Evolutionary conservation across 2,329 filamentous ascomycete species (phyloP).

Genomic region (Diatrype stigma): DNA sequence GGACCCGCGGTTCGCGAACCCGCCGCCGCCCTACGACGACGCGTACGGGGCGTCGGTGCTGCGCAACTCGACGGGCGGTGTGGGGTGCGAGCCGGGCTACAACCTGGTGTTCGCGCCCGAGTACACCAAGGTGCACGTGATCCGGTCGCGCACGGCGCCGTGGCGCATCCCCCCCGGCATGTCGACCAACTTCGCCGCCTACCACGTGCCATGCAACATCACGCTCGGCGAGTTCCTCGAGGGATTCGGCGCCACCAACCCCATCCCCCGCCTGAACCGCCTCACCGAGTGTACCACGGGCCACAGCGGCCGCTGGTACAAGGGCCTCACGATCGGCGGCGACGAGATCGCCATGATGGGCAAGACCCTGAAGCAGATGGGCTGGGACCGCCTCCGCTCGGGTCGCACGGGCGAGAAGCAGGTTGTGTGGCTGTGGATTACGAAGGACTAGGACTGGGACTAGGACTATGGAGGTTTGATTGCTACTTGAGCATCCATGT

Average conservation of each 20-base stretch:
- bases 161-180: constrained; percentile 46
- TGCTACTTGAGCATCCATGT: too few species aligned
- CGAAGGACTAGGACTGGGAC: constrained; percentile 37
- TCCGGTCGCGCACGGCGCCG: constrained; percentile 46
- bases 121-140: constrained; percentile 57
- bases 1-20: constrained; percentile 33
- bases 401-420: constrained; percentile 46
- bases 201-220: constrained; percentile 49
- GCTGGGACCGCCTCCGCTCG: constrained; percentile 52
- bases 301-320: constrained; percentile 56
- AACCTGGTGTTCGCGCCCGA: constrained; percentile 57
- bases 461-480: too few species aligned
- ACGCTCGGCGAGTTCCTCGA: constrained; percentile 54
- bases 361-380: constrained; percentile 50
- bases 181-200: constrained; percentile 42
- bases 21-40: constrained; percentile 38
- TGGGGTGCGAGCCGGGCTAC: constrained; percentile 58
- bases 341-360: constrained; percentile 44
- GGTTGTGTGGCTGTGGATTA: constrained; percentile 58
- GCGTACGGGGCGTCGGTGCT: constrained; percentile 50
- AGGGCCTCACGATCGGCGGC: constrained; percentile 47
- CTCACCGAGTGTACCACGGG: constrained; percentile 54
- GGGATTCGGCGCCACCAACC: constrained; percentile 54
- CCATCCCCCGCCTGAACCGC: constrained; percentile 46
- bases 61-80: constrained; percentile 53